A percentile compares a stretch with the other conserved stretches of the same genome.
phyloP scores from a whole-genome alignment of 306 rosid genomes.

The Prunus armeniaca region DNA sequence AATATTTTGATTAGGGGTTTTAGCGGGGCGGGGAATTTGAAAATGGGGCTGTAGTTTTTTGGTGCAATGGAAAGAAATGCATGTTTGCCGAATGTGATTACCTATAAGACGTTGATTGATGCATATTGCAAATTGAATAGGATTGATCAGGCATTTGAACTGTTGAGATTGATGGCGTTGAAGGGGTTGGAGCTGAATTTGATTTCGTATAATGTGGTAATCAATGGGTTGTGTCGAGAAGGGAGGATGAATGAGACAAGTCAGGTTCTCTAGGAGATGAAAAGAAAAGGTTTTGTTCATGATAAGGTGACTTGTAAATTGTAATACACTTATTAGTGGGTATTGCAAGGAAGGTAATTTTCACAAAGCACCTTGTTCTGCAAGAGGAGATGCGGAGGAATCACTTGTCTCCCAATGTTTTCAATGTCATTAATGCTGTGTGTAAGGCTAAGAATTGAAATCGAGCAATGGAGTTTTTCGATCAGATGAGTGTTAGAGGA shows the following conservation, averaged over 20 bases:
- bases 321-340: slow-evolving; percentile 32
- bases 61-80: slow-evolving; percentile 66
- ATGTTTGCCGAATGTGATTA: slow-evolving; percentile 67
- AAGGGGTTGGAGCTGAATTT: slow-evolving; percentile 52
- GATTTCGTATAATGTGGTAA: slow-evolving; percentile 29
- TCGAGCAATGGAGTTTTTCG: slow-evolving; percentile 62
- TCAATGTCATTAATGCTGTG: slow-evolving; percentile 58
- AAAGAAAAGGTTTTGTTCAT: slow-evolving; percentile 44
- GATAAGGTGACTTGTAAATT: slow-evolving; percentile 67
- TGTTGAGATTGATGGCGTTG: slow-evolving; percentile 48
- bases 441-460: slow-evolving; percentile 72
- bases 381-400: slow-evolving; percentile 69
- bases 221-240: slow-evolving; percentile 69
- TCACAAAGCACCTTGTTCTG: slow-evolving; percentile 37
- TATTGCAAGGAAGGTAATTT: too few relatives aligned
- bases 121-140: not conserved
- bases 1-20: slow-evolving; percentile 47
- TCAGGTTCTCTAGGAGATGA: slow-evolving; percentile 64
- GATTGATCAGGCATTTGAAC: slow-evolving; percentile 47
- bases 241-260: slow-evolving; percentile 56
- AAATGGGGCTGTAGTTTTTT: slow-evolving; percentile 45
- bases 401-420: slow-evolving; percentile 71
- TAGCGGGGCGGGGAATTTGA: slow-evolving; percentile 42
- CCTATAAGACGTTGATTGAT: slow-evolving; percentile 61
- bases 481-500: slow-evolving; percentile 71